Evolutionary conservation across 2,329 filamentous ascomycete species (phyloP).

Genomic region (Aspergillus carbonarius): DNA sequence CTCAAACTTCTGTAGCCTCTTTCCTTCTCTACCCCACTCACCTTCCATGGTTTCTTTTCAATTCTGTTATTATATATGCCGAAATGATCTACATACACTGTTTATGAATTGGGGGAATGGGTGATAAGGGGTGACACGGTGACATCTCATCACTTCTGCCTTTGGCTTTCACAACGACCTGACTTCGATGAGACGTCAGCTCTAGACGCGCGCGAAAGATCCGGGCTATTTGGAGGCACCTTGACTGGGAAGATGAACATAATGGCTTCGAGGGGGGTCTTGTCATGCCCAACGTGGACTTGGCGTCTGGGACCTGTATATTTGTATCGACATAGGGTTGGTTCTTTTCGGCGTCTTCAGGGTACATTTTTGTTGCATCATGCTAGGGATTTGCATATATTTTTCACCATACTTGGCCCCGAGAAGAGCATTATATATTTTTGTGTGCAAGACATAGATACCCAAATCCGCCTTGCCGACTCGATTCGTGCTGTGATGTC

Average conservation of each 20-base stretch:
- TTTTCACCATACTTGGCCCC: slow-evolving; percentile 1
- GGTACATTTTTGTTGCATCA: slow-evolving; percentile 15
- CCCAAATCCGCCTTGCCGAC: background rate
- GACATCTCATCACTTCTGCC: slow-evolving; percentile 5
- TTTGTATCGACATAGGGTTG: slow-evolving; percentile 23
- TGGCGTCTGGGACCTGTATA: slow-evolving; percentile 28
- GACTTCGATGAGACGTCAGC: background rate
- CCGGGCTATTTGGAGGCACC: background rate
- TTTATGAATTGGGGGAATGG: slow-evolving; percentile 10
- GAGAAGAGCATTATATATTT: background rate
- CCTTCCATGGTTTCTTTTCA: slow-evolving; percentile 13
- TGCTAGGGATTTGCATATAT: slow-evolving; percentile 7
- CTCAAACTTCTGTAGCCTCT: background rate
- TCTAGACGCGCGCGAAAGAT: background rate
- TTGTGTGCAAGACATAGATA: slow-evolving; percentile 1
- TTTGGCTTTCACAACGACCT: background rate
- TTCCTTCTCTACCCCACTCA: slow-evolving; percentile 1
- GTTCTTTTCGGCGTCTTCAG: slow-evolving; percentile 19
- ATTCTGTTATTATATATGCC: slow-evolving; percentile 22
- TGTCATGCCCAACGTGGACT: background rate
- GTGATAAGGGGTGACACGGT: background rate
- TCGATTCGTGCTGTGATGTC: background rate
- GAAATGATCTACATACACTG: slow-evolving; percentile 26
- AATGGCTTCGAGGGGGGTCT: background rate
- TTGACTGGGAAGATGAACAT: slow-evolving; percentile 4